Evolutionary conservation across 2,329 filamentous ascomycete species (phyloP), one percentile per base, ranked within the genome.

Genomic region (Ophiocordyceps camponoti-leonardi): DNA sequence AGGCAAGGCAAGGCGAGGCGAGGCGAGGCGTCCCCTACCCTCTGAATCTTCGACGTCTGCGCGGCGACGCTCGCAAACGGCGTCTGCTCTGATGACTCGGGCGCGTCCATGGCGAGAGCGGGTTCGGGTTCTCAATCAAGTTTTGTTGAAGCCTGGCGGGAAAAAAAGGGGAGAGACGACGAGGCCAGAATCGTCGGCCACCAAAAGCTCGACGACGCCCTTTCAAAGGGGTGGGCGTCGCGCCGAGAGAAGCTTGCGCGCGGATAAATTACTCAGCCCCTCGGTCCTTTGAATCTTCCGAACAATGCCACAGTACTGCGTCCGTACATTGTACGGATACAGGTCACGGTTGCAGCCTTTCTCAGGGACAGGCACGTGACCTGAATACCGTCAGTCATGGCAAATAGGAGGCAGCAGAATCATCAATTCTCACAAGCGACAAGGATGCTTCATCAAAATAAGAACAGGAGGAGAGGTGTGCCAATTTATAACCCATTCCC

Each of bases 41-140:
- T 75, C 65, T 79, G 74, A 54, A 84, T 67, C 60, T 73, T 80
- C 45, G 79, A 82, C 19, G 87, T 94, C 57, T 95, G 90, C 60
- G 83, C 79, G 56, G 79, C 83, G 60, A 95, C 86, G 52, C 86
- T 83, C 59, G 82, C 84, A 68, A 94, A 95, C 67, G 88, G 86
- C 65, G 86, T 94, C 68, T 84, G 78, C 44, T 94, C 86, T 51
- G 86, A 81, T 70, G 86, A 81, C 69, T 94, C 86, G 50, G 81
- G 75, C 57, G 79, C 79, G 69, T 95, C 86, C 88, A 94, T 94
- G 35, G n/a, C 35, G 35, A 39, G 18, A 39, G 18, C 3, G n/a
- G 12, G 31, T 31, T 11, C 8, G 30, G 30, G n/a, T n/a, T n/a
- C n/a, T n/a, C n/a, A n/a, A 31, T 12, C 1, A 19, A 20, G 35